A percentile compares a stretch with the other conserved stretches of the same genome.
These are phyloP conservation scores for Ogataea thermomethanolica DNA, from an alignment of 805 yeast species.

Conservation along the genomic window DNA sequence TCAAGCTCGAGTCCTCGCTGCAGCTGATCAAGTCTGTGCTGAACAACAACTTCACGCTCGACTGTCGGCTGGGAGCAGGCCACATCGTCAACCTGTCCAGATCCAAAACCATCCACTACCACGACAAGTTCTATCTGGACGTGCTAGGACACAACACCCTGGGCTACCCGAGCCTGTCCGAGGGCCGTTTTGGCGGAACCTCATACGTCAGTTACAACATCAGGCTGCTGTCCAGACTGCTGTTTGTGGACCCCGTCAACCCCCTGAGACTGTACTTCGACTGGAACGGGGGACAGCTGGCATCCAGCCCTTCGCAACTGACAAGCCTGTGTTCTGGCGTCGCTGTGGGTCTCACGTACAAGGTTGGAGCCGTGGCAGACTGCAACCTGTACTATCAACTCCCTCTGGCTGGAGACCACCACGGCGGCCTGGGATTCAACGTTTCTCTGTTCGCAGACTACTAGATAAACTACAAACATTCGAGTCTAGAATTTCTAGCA, in stretches of 20 bases:
- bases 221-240: constrained; percentile 53
- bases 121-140: constrained; percentile 76
- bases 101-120: constrained; percentile 46
- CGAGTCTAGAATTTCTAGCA: constrained; percentile 1
- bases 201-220: constrained; percentile 29
- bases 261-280: constrained; percentile 64
- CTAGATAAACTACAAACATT: constrained; percentile 1
- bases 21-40: constrained; percentile 40
- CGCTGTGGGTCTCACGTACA: constrained; percentile 59
- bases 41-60: constrained; percentile 46
- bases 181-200: constrained; percentile 18
- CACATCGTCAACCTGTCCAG: constrained; percentile 41
- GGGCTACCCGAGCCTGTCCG: constrained; percentile 10
- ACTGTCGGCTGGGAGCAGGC: constrained; percentile 52
- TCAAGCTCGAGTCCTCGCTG: constrained; percentile 34
- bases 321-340: constrained; percentile 17
- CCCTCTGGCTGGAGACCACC: constrained; percentile 54
- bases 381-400: constrained; percentile 63
- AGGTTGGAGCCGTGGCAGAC: constrained; percentile 57
- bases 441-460: constrained; percentile 27
- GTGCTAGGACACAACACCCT: constrained; percentile 25
- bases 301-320: constrained; percentile 23
- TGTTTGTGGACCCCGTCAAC: constrained; percentile 43
- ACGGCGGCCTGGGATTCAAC: constrained; percentile 45
- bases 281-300: constrained; percentile 61